Evolutionary conservation across 108 stramenopile genomes (phyloP).

Genomic region (Mayamaea pseudoterrestris): DNA sequence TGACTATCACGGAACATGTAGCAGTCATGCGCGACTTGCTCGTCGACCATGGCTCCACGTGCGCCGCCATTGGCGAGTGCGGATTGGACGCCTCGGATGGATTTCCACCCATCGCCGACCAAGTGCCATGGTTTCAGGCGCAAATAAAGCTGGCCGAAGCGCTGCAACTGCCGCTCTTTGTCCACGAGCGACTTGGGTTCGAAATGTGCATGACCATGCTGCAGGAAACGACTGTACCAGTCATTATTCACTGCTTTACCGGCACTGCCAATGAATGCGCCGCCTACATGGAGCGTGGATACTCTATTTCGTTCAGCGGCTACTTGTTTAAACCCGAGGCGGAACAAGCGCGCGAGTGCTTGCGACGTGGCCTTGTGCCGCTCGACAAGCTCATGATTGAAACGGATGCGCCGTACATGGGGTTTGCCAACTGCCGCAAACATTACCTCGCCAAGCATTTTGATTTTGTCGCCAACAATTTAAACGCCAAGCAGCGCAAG

Average conservation of each 20-base stretch:
- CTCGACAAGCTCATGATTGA: slow-evolving; percentile 70
- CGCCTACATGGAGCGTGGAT: slow-evolving; percentile 56
- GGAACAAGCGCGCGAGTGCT: slow-evolving; percentile 2
- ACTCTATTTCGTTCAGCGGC: slow-evolving; percentile 36
- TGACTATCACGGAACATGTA: slow-evolving; percentile 2
- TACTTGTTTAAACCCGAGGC: slow-evolving; percentile 32
- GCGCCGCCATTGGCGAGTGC: slow-evolving; percentile 63
- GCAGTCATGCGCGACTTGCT: neutral
- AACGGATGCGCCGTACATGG: slow-evolving; percentile 87
- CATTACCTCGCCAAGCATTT: slow-evolving; percentile 36
- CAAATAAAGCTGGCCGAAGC: neutral
- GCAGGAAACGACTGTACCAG: slow-evolving; percentile 26
- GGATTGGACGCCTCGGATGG: slow-evolving; percentile 67
- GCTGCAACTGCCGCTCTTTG: slow-evolving; percentile 24
- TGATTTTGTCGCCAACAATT: slow-evolving; percentile 12
- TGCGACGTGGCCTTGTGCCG: slow-evolving; percentile 21
- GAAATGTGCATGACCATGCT: slow-evolving; percentile 43
- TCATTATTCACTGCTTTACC: slow-evolving; percentile 81
- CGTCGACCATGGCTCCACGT: slow-evolving; percentile 3
- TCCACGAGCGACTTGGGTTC: slow-evolving; percentile 70
- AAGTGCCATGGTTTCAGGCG: slow-evolving; percentile 3
- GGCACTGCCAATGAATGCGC: slow-evolving; percentile 48
- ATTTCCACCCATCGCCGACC: slow-evolving; percentile 47
- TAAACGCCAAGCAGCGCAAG: slow-evolving; percentile 60
- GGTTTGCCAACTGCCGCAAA: slow-evolving; percentile 45